A percentile compares a stretch with the other conserved stretches of the same genome.
phyloP scores from a whole-genome alignment of 2,329 filamentous ascomycete genomes.

The Colletotrichum brevisporum region DNA sequence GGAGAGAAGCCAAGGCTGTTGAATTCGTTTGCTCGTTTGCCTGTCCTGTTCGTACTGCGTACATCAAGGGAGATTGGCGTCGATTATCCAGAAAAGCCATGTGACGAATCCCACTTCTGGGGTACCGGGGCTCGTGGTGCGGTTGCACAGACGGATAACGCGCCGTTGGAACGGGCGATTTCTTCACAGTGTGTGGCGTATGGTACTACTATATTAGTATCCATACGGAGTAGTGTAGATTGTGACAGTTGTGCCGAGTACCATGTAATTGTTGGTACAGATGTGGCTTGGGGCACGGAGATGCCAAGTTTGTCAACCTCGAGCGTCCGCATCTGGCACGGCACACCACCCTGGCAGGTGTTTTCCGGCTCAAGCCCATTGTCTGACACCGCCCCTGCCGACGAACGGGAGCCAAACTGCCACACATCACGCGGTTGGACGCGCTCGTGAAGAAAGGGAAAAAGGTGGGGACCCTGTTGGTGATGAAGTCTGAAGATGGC shows the following conservation, averaged over 20 bases:
- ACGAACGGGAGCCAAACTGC: too few relatives aligned
- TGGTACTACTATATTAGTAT: not conserved
- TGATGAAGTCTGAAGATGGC: slow-evolving; percentile 7
- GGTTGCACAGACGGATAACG: slow-evolving; percentile 11
- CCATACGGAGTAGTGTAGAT: not conserved
- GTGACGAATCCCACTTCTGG: slow-evolving; percentile 3
- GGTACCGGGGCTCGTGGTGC: not conserved
- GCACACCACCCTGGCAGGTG: not conserved
- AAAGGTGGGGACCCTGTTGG: slow-evolving; percentile 7
- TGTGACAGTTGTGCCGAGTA: not conserved
- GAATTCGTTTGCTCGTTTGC: slow-evolving; percentile 22
- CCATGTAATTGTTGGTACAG: not conserved
- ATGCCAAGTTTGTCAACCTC: slow-evolving; percentile 15
- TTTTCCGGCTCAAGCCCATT: not conserved
- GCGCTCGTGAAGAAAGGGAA: too few relatives aligned
- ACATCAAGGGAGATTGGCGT: slow-evolving; percentile 3
- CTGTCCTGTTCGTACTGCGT: slow-evolving; percentile 4
- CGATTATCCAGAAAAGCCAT: not conserved
- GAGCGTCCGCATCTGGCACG: not conserved
- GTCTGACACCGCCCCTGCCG: too few relatives aligned
- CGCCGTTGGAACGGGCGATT: not conserved
- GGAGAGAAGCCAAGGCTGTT: not conserved
- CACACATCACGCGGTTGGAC: too few relatives aligned
- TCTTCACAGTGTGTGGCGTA: slow-evolving; percentile 19
- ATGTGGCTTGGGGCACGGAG: too few relatives aligned